These are phyloP conservation scores for Nidula microcarpa DNA, from an alignment of 768 basidiomycete species.

Conservation along the genomic window DNA sequence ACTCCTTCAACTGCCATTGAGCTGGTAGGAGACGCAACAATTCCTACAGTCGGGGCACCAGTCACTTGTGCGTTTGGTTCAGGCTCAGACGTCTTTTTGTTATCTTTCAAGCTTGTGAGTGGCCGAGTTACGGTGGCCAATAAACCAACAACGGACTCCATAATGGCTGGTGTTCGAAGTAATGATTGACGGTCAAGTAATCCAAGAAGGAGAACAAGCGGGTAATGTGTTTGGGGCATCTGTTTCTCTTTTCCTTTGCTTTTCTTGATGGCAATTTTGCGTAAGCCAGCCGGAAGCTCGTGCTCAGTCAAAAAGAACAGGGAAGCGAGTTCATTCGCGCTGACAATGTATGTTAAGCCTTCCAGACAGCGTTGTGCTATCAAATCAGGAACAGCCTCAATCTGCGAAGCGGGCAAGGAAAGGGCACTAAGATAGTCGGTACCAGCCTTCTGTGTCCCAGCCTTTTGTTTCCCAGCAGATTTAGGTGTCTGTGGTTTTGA, in stretches of 20 bases:
- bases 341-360: conserved; percentile 84
- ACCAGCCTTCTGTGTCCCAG: conserved; percentile 12
- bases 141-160: conserved; percentile 89
- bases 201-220: conserved; percentile 84
- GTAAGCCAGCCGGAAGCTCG: conserved; percentile 79
- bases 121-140: conserved; percentile 89
- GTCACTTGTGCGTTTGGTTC: conserved; percentile 10
- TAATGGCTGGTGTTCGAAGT: conserved; percentile 82
- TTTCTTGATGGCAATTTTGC: conserved; percentile 69
- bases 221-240: conserved; percentile 77
- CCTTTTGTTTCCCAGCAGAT: conserved; percentile 68
- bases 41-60: conserved; percentile 2
- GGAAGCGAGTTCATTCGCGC: conserved; percentile 77
- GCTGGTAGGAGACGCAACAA: neutral
- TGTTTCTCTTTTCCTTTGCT: conserved; percentile 96
- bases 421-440: conserved; percentile 50
- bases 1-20: neutral
- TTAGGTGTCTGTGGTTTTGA: conserved; percentile 52
- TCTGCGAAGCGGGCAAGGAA: conserved; percentile 49
- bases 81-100: conserved; percentile 25
- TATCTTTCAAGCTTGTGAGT: conserved; percentile 60
- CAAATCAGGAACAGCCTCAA: conserved; percentile 86
- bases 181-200: conserved; percentile 85
- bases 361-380: conserved; percentile 95
- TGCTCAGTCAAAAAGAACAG: conserved; percentile 96